Conservation (phyloP, 352 stramenopile genomes). For the Globisporangium takayamanum region DNA sequence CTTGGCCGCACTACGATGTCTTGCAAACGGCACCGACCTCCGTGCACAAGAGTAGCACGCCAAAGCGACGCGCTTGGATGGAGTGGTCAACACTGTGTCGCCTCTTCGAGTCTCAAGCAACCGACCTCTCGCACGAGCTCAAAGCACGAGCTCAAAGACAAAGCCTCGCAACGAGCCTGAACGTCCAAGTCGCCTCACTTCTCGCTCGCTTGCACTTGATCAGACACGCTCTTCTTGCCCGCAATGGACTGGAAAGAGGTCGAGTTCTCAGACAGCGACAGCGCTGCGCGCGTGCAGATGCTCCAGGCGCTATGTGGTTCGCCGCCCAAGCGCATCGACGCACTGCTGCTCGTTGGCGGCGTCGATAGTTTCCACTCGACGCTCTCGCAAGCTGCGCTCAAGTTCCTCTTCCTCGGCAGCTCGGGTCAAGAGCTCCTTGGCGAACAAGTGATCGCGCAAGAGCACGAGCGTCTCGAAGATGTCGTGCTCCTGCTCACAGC, state of each 20-base stretch:
- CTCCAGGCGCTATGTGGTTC: constrained; percentile 47
- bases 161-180: no score
- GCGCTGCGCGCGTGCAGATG: constrained; percentile 37
- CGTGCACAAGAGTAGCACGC: no score
- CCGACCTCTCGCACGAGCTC: no score
- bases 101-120: no score
- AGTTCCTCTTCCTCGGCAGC: constrained; percentile 68
- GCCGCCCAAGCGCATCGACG: constrained; percentile 24
- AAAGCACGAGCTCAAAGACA: no score
- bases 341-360: constrained; percentile 57
- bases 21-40: neutral
- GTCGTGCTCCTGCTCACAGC: constrained; percentile 53
- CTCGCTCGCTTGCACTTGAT: neutral
- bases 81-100: no score
- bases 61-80: no score
- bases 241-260: constrained; percentile 46
- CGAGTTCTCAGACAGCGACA: constrained; percentile 53
- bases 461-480: constrained; percentile 62
- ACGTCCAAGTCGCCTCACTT: no score
- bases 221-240: neutral
- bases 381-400: constrained; percentile 53
- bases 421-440: constrained; percentile 69
- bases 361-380: constrained; percentile 66
- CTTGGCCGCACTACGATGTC: no score
- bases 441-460: constrained; percentile 63